These are phyloP conservation scores for Lonicera japonica DNA, from an alignment of 129 eudicot genomes.

Conservation along the genomic window DNA sequence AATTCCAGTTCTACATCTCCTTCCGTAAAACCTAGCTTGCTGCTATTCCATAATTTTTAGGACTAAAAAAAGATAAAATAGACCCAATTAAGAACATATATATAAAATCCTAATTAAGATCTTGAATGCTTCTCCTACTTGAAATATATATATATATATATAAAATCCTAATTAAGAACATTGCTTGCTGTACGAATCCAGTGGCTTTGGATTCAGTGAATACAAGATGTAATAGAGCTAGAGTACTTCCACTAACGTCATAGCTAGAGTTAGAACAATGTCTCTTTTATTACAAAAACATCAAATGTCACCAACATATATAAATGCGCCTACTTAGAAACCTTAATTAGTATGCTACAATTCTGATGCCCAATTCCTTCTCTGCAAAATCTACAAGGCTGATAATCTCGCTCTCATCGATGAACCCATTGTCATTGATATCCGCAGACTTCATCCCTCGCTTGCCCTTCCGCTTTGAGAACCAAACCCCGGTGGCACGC, in stretches of 20 bases:
- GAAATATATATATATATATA: too few species aligned
- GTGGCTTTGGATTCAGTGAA: too few species aligned
- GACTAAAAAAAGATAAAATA: too few species aligned
- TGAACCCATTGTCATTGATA: conserved; percentile 27
- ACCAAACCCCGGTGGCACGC: conserved; percentile 41
- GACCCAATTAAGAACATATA: too few species aligned
- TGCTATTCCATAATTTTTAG: too few species aligned
- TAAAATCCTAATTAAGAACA: too few species aligned
- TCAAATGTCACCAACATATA: not conserved
- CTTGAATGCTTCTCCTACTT: too few species aligned
- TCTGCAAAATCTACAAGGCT: conserved; percentile 39
- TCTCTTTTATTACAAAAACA: not conserved
- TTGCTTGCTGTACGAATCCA: too few species aligned
- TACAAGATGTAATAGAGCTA: too few species aligned
- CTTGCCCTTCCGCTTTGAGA: conserved; percentile 25
- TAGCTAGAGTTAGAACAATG: not conserved
- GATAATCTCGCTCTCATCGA: conserved; percentile 31
- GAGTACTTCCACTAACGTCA: not conserved
- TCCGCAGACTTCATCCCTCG: conserved; percentile 33
- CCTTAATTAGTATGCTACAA: conserved; percentile 24
- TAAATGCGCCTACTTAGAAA: not conserved
- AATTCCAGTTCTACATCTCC: too few species aligned
- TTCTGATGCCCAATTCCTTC: conserved; percentile 33
- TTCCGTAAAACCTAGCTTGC: too few species aligned
- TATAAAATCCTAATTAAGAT: too few species aligned